Evolutionary conservation across 148 eudicot genomes (phyloP).

Genomic region (Cornus suecica): DNA sequence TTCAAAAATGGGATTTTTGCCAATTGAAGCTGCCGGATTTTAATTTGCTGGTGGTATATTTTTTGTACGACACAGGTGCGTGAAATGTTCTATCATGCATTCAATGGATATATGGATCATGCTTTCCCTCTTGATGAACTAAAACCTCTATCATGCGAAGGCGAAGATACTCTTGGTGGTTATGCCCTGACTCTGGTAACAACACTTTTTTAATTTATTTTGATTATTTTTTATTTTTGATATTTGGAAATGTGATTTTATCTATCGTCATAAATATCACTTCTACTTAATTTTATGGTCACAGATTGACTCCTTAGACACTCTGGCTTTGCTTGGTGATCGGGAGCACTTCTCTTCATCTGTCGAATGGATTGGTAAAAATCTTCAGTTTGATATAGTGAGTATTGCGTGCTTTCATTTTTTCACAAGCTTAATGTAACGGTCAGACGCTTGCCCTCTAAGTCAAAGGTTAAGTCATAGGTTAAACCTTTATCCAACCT

Average conservation of each 20-base stretch:
- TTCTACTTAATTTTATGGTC: slow-evolving; percentile 11
- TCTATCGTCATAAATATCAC: background rate
- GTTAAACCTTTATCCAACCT: no score
- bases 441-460: background rate
- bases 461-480: no score
- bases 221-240: background rate
- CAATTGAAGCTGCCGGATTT: background rate
- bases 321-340: slow-evolving; percentile 90
- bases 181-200: slow-evolving; percentile 93
- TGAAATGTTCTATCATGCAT: slow-evolving; percentile 96
- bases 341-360: slow-evolving; percentile 68
- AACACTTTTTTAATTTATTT: background rate
- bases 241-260: background rate
- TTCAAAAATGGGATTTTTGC: background rate
- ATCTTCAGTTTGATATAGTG: slow-evolving; percentile 95
- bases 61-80: slow-evolving; percentile 45
- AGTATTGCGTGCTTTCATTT: slow-evolving; percentile 31
- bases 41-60: slow-evolving; percentile 6
- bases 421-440: slow-evolving; percentile 8
- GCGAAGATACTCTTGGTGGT: slow-evolving; percentile 97
- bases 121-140: slow-evolving; percentile 97
- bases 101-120: slow-evolving; percentile 91
- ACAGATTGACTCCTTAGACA: slow-evolving; percentile 93
- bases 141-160: slow-evolving; percentile 82
- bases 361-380: slow-evolving; percentile 96